These are phyloP conservation scores for Microsporum audouinii DNA, from an alignment of 2,329 filamentous ascomycete genomes.

Conservation along the genomic window DNA sequence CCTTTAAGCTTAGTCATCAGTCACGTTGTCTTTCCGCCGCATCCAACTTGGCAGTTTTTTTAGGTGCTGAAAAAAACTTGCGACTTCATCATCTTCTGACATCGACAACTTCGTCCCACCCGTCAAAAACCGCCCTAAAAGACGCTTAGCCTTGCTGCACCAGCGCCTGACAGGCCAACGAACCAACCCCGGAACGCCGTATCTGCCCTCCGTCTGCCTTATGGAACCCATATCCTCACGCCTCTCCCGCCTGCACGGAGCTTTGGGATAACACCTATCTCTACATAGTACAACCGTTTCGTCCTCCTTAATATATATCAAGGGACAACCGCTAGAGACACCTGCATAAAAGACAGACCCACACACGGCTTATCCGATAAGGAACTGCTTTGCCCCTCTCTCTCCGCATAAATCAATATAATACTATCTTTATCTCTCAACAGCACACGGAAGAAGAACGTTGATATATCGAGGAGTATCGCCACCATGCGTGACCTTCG, in stretches of 20 bases:
- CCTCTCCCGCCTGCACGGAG: slow-evolving; percentile 1
- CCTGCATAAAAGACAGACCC: neutral
- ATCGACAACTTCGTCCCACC: neutral
- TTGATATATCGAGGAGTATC: neutral
- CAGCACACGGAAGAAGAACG: neutral
- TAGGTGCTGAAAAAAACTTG: neutral
- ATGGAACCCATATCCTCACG: neutral
- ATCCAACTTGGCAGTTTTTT: neutral
- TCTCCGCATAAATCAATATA: neutral
- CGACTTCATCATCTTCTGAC: neutral
- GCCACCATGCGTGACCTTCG: slow-evolving; percentile 39
- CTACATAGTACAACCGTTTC: neutral
- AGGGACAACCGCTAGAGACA: neutral
- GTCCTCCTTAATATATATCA: neutral
- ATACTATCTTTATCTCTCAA: neutral
- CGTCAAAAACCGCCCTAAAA: neutral
- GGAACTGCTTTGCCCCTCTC: neutral
- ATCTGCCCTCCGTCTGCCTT: neutral
- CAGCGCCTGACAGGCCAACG: neutral
- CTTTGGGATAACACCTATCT: neutral
- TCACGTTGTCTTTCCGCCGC: neutral
- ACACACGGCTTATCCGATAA: neutral
- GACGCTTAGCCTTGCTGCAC: neutral
- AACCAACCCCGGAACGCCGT: neutral
- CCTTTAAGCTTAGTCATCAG: neutral